phyloP scores from a whole-genome alignment of 2,329 filamentous ascomycete species.

The Xylaria sp. region DNA sequence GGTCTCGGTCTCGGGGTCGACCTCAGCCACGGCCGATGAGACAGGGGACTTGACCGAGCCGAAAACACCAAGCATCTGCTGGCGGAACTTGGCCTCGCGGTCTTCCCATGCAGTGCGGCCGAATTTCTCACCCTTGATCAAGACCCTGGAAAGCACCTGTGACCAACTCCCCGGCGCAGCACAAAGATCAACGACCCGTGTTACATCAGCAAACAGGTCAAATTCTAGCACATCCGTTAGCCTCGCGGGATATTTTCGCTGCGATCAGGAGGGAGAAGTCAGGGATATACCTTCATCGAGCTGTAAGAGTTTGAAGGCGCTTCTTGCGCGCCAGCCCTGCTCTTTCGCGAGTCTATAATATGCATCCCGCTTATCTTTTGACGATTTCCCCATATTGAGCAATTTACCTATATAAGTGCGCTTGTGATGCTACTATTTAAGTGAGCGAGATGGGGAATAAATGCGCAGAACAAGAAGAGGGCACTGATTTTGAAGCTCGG shows the following conservation, averaged over 20 bases:
- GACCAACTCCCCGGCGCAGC: slow-evolving; percentile 97
- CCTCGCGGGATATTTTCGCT: slow-evolving; percentile 11
- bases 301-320: slow-evolving; percentile 96
- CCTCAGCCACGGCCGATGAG: slow-evolving; percentile 40
- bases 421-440: slow-evolving; percentile 1
- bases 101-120: slow-evolving; percentile 89
- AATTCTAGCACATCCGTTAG: slow-evolving; percentile 70
- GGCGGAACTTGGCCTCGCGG: slow-evolving; percentile 74
- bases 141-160: slow-evolving; percentile 90
- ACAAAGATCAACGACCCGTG: slow-evolving; percentile 93
- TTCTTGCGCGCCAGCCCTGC: slow-evolving; percentile 96
- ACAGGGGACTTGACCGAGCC: slow-evolving; percentile 47
- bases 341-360: slow-evolving; percentile 99
- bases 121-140: slow-evolving; percentile 94
- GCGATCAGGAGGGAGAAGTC: slow-evolving; percentile 18
- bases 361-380: slow-evolving; percentile 97
- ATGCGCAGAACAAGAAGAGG: neutral
- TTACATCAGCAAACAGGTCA: slow-evolving; percentile 89
- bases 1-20: slow-evolving; percentile 37
- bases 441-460: slow-evolving; percentile 10
- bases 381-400: slow-evolving; percentile 88
- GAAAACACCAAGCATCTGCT: slow-evolving; percentile 68
- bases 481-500: too few species aligned
- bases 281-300: slow-evolving; percentile 76
- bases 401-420: neutral